Evolutionary conservation across 441 rosid species (phyloP).

Genomic region (Populus tomentosa): DNA sequence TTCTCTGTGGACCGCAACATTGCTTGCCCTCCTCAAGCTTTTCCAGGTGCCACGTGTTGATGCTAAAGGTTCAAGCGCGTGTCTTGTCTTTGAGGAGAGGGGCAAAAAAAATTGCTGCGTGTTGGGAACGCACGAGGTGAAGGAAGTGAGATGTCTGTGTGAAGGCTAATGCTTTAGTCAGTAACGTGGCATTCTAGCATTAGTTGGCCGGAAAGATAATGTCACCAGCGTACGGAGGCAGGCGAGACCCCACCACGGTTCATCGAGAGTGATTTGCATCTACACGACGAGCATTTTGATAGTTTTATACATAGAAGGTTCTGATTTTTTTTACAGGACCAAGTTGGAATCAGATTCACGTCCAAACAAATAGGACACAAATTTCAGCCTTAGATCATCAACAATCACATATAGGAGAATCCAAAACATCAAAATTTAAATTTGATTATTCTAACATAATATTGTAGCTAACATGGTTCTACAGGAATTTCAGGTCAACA

Average conservation of each 20-base stretch:
- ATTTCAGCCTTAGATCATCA: too few relatives aligned
- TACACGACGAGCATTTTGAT: too few relatives aligned
- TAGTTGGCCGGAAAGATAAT: constrained; percentile 15
- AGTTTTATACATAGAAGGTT: background rate
- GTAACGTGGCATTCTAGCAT: constrained; percentile 20
- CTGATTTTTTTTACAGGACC: background rate
- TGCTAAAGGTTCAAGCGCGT: background rate
- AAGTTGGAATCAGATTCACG: background rate
- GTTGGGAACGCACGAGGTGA: background rate
- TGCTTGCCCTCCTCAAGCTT: background rate
- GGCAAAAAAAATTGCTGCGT: background rate
- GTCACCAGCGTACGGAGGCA: background rate
- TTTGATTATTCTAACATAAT: too few relatives aligned
- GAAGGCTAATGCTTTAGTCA: background rate
- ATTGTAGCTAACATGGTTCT: too few relatives aligned
- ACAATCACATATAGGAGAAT: too few relatives aligned
- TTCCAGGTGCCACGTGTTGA: constrained; percentile 5
- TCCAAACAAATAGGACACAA: too few relatives aligned
- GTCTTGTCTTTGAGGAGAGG: background rate
- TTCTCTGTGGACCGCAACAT: background rate
- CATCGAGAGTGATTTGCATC: too few relatives aligned
- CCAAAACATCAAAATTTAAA: too few relatives aligned
- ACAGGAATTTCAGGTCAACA: too few relatives aligned
- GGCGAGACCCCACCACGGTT: background rate
- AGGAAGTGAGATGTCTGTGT: background rate